Evolutionary conservation across 768 basidiomycete genomes (phyloP).

Genomic region (Tylopilus sp.): DNA sequence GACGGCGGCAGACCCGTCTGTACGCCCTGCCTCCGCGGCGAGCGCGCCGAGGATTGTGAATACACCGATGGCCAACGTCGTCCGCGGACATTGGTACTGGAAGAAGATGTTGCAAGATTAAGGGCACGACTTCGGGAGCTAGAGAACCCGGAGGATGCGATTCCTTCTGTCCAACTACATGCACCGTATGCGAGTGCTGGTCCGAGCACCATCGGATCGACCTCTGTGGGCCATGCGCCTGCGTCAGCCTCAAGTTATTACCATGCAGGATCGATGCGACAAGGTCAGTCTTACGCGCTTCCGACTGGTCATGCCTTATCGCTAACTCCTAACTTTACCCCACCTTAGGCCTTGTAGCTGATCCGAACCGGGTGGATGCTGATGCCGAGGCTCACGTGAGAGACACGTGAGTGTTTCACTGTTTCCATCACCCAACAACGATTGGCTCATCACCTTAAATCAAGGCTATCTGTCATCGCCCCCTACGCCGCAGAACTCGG

Average conservation of each 20-base stretch:
- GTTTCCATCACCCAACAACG: not conserved
- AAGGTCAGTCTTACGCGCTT: not conserved
- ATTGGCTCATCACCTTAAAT: not conserved
- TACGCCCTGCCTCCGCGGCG: slow-evolving; percentile 56
- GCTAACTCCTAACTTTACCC: not conserved
- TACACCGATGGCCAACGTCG: slow-evolving; percentile 63
- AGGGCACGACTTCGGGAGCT: slow-evolving; percentile 56
- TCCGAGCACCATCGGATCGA: not conserved
- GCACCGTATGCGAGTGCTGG: slow-evolving; percentile 40
- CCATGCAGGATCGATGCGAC: not conserved
- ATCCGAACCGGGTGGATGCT: not conserved
- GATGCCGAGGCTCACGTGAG: not conserved
- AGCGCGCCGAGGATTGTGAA: slow-evolving; percentile 67
- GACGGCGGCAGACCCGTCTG: slow-evolving; percentile 64
- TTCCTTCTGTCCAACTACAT: slow-evolving; percentile 47
- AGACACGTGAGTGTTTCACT: slow-evolving; percentile 9
- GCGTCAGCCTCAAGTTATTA: not conserved
- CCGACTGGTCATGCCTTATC: not conserved
- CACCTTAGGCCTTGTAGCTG: not conserved
- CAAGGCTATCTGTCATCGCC: slow-evolving; percentile 39
- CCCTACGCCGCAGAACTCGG: slow-evolving; percentile 58
- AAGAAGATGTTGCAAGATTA: slow-evolving; percentile 55
- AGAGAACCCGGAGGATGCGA: slow-evolving; percentile 48
- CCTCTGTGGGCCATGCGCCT: not conserved
- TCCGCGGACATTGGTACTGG: slow-evolving; percentile 56